Base-by-base conservation (phyloP, 306 rosid genomes). In the Oxytropis ochrocephala region DNA sequence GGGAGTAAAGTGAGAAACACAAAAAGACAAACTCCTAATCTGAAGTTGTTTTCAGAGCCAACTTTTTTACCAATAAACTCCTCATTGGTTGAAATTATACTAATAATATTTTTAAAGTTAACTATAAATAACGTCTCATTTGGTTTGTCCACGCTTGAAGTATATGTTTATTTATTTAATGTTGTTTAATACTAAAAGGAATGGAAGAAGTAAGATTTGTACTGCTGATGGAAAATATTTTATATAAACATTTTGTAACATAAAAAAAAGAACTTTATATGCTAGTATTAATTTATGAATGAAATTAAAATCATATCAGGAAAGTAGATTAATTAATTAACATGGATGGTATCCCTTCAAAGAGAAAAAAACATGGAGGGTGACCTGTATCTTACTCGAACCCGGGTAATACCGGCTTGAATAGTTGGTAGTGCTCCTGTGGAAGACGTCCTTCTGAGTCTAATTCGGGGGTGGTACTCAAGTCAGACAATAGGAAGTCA, bases 11-110 rank as follows among this genome's bases (percentile, higher is more conserved):
- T 19, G 29, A 17, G 50, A 57, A 75, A 81, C 82, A 69, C 44
- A 65, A 81, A 64, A 58, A 64, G 85, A 78, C 85, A 74, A 81
- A 69, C 52, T 78, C 76, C n/a, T 73, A 77, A 81, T 73, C 70
- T 64, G 48, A 7, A 81, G 77, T 69, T 69, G 85, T 73, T 77
- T 77, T 77, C 82, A 69, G 82, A 35, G 77, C 62, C 74, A 69
- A 81, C 71, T 78, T 66, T 17, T 81, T 64, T 73, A 70, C 74
- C 74, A 41, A 73, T 77, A 77, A 47, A 77, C 79, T 44, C 32
- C 8, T 55, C 35, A 69, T 69, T 74, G 80, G 75, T 64, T n/a
- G n/a, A n/a, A n/a, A n/a, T n/a, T n/a, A n/a, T n/a, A n/a, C n/a
- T n/a, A n/a, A n/a, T n/a, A n/a, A n/a, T n/a, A n/a, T n/a, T n/a